Evolutionary conservation across 768 basidiomycete genomes (phyloP).

Genomic region (Vararia minispora): DNA sequence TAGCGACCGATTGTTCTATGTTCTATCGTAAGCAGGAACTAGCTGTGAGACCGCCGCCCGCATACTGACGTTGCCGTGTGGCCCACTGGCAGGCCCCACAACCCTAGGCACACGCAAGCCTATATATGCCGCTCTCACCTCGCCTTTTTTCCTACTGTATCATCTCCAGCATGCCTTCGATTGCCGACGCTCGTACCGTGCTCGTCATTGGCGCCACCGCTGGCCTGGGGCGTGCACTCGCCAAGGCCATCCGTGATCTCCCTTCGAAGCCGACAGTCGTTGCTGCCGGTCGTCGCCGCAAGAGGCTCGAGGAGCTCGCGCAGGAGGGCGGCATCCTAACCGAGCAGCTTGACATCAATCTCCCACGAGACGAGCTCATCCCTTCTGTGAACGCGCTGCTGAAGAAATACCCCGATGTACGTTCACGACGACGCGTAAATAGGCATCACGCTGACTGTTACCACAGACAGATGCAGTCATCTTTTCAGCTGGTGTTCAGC

Average conservation of each 20-base stretch:
- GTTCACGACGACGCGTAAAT: constrained; percentile 8
- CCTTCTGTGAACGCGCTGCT: constrained; percentile 29
- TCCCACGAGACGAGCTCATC: constrained; percentile 27
- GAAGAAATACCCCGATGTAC: constrained; percentile 37
- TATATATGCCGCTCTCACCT: no score
- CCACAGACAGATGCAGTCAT: constrained; percentile 44
- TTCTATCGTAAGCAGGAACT: no score
- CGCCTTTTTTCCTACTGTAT: no score
- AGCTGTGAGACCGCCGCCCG: no score
- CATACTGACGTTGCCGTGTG: no score
- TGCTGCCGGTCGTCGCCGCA: constrained; percentile 38
- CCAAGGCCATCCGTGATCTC: constrained; percentile 34
- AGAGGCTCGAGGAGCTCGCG: constrained; percentile 39
- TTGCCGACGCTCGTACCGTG: constrained; percentile 37
- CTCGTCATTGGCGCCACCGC: constrained; percentile 47
- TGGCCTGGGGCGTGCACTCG: constrained; percentile 47
- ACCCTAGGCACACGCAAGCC: no score
- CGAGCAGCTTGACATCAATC: constrained; percentile 32
- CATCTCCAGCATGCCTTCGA: constrained; percentile 20
- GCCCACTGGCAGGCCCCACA: no score
- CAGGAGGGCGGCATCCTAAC: constrained; percentile 24
- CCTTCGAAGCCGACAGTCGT: constrained; percentile 40
- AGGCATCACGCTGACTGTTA: background rate
- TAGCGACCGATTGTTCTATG: no score
- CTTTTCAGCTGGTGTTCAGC: constrained; percentile 43